These are phyloP conservation scores for Annona cherimola DNA, from an alignment of 164 flowering plant genomes.

Conservation along the genomic window DNA sequence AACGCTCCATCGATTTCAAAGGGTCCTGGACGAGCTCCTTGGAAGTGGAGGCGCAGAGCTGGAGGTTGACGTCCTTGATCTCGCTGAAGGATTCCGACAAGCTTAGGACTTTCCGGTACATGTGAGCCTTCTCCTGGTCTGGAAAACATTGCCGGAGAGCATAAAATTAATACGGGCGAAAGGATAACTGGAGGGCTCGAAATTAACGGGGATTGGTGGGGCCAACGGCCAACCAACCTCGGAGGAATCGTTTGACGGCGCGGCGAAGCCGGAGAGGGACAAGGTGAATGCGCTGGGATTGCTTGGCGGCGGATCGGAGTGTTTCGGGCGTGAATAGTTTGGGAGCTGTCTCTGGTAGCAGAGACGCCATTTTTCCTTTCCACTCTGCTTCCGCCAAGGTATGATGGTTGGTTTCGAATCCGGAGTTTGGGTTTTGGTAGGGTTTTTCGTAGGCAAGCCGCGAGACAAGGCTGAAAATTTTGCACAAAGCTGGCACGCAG, in stretches of 20 bases:
- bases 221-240: constrained; percentile 32
- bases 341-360: constrained; percentile 45
- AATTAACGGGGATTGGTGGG: background rate
- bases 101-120: constrained; percentile 76
- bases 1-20: constrained; percentile 38
- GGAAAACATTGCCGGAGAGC: constrained; percentile 4
- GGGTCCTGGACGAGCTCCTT: constrained; percentile 78
- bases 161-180: too few relatives aligned
- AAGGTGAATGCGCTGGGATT: constrained; percentile 49
- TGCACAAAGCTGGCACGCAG: too few relatives aligned
- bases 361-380: constrained; percentile 38
- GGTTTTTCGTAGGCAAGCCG: too few relatives aligned
- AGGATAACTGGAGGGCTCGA: constrained; percentile 1
- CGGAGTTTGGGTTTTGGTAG: too few relatives aligned
- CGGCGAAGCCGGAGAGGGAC: constrained; percentile 81
- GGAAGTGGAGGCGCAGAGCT: constrained; percentile 41
- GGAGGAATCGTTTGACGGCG: constrained; percentile 68
- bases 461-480: too few relatives aligned
- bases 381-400: background rate
- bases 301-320: constrained; percentile 70
- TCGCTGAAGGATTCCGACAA: constrained; percentile 59
- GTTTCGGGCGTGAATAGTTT: constrained; percentile 65
- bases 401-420: too few relatives aligned
- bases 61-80: constrained; percentile 56
- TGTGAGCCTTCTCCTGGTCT: constrained; percentile 69